phyloP scores from a whole-genome alignment of 2,329 filamentous ascomycete species.

The Hymenoscyphus repandus region DNA sequence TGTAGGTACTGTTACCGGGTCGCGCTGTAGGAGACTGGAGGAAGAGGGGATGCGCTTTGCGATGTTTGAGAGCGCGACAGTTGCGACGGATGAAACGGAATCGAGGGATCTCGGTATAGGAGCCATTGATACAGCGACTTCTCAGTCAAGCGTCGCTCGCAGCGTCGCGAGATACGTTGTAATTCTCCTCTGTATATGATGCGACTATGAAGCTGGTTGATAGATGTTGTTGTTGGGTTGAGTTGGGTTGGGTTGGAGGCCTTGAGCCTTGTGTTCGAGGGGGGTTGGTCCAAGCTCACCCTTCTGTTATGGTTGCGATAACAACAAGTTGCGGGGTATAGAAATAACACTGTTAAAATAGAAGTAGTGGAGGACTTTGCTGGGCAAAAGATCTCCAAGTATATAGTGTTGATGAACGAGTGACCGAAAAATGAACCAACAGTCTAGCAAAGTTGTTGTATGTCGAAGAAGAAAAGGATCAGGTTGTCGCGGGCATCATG shows the following conservation, averaged over 20 bases:
- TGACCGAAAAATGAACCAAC: too few relatives aligned
- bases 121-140: constrained; percentile 15
- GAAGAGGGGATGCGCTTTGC: constrained; percentile 1
- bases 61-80: constrained; percentile 6
- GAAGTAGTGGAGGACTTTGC: too few relatives aligned
- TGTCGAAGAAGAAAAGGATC: background rate
- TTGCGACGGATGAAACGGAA: constrained; percentile 5
- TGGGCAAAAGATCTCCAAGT: too few relatives aligned
- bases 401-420: too few relatives aligned
- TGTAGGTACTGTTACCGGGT: constrained; percentile 1
- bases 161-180: background rate
- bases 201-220: background rate
- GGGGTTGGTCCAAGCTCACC: constrained; percentile 10
- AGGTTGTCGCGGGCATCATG: background rate
- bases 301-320: too few relatives aligned
- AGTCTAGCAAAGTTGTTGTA: background rate
- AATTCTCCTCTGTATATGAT: constrained; percentile 1
- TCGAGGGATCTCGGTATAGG: constrained; percentile 5
- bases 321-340: too few relatives aligned
- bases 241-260: background rate
- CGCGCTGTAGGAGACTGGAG: background rate
- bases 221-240: background rate
- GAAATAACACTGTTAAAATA: too few relatives aligned
- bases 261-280: constrained; percentile 5
- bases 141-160: background rate